Conservation (phyloP, 805 yeast genomes). For the Tetrapisispora taiwanensis region DNA sequence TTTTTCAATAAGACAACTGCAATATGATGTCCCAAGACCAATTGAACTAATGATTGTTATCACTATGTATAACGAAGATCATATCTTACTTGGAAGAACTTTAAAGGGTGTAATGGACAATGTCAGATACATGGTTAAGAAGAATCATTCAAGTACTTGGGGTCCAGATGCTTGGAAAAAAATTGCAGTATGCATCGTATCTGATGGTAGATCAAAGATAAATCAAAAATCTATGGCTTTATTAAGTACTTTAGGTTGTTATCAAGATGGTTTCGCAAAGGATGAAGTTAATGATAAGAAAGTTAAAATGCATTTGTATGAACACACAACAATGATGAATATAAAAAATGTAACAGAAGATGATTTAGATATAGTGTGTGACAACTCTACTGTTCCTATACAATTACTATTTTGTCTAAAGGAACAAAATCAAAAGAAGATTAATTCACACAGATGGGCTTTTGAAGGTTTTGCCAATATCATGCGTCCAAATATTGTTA, state of each 20-base stretch:
- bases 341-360: constrained; percentile 56
- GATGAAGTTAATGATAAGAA: constrained; percentile 73
- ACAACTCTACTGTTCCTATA: constrained; percentile 58
- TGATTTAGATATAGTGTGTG: constrained; percentile 45
- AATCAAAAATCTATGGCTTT: constrained; percentile 70
- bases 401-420: constrained; percentile 84
- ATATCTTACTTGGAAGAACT: constrained; percentile 70
- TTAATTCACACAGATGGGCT: constrained; percentile 95
- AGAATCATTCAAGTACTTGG: constrained; percentile 67
- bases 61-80: constrained; percentile 87
- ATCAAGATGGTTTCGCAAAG: constrained; percentile 93
- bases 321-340: constrained; percentile 87
- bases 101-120: constrained; percentile 86
- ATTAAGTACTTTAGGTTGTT: constrained; percentile 78
- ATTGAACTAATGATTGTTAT: constrained; percentile 81
- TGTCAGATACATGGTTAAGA: constrained; percentile 58
- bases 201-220: constrained; percentile 85
- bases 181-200: constrained; percentile 77
- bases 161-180: constrained; percentile 96
- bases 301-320: constrained; percentile 83
- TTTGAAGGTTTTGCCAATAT: constrained; percentile 84
- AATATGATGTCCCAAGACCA: constrained; percentile 65
- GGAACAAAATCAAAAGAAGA: constrained; percentile 80
- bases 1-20: constrained; percentile 75
- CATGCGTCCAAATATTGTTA: constrained; percentile 71